phyloP scores from a whole-genome alignment of 257 asterid species.

The Penstemon davidsonii region DNA sequence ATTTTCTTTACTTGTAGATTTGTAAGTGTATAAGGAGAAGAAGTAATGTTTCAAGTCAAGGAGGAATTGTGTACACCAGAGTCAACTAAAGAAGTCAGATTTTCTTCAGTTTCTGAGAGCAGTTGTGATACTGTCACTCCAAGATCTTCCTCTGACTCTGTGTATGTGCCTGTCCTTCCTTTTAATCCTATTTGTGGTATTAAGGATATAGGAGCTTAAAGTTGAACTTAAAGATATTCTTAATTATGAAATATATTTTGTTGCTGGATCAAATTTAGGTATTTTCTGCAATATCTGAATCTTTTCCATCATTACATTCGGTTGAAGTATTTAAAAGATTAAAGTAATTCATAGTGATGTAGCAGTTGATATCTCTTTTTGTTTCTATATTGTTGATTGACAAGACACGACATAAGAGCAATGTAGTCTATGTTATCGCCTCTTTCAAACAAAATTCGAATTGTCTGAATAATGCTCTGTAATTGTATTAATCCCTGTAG shows the following conservation, averaged over 20 bases:
- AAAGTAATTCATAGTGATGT: neutral
- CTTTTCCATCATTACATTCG: constrained; percentile 3
- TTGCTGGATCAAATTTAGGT: constrained; percentile 7
- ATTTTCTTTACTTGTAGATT: constrained; percentile 20
- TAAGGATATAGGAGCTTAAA: neutral
- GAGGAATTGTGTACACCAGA: constrained; percentile 36
- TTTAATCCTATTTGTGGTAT: neutral
- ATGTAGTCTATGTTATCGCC: neutral
- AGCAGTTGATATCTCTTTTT: neutral
- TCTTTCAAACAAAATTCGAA: neutral
- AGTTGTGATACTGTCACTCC: constrained; percentile 45
- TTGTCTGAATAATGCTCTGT: neutral
- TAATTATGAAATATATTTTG: neutral
- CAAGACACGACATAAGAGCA: neutral
- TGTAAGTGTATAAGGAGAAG: constrained; percentile 21
- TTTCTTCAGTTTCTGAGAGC: constrained; percentile 39
- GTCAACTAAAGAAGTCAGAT: constrained; percentile 29
- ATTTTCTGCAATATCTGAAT: neutral
- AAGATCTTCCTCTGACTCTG: constrained; percentile 42
- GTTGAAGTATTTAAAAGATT: neutral
- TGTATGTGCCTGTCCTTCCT: constrained; percentile 34
- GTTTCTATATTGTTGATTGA: neutral
- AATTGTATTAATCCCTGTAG: constrained; percentile 5
- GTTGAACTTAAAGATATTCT: constrained; percentile 16
- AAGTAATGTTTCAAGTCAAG: constrained; percentile 42